These are phyloP conservation scores for Blastomyces parvus DNA, from an alignment of 2,329 filamentous ascomycete genomes.

Conservation along the genomic window DNA sequence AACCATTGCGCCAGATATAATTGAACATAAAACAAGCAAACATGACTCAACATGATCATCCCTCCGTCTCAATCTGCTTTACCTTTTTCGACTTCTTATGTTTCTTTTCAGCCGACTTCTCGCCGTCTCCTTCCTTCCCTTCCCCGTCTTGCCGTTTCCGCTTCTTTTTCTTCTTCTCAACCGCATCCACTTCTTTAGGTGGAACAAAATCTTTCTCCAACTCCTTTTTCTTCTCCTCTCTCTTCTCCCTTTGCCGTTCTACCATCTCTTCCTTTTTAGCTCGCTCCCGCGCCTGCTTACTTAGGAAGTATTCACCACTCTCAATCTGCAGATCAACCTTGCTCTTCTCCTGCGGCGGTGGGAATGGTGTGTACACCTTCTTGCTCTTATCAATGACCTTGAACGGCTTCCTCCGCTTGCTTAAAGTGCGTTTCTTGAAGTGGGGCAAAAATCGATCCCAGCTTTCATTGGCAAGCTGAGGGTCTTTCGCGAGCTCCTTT, in stretches of 20 bases:
- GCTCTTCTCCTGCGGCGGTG: slow-evolving; percentile 93
- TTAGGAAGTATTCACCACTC: slow-evolving; percentile 91
- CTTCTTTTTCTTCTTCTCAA: slow-evolving; percentile 39
- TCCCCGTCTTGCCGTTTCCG: slow-evolving; percentile 18
- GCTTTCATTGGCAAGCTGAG: slow-evolving; percentile 72
- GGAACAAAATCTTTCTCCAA: slow-evolving; percentile 78
- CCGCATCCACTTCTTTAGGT: slow-evolving; percentile 61
- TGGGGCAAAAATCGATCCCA: slow-evolving; percentile 96
- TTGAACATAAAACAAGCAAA: slow-evolving; percentile 4
- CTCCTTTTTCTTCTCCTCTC: slow-evolving; percentile 78
- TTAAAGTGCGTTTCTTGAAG: slow-evolving; percentile 89
- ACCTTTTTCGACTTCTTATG: slow-evolving; percentile 47
- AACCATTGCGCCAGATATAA: slow-evolving; percentile 8
- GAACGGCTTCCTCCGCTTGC: slow-evolving; percentile 69
- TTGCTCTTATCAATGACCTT: slow-evolving; percentile 87
- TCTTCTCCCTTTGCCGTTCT: slow-evolving; percentile 77
- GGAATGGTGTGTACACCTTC: slow-evolving; percentile 95
- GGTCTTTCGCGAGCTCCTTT: slow-evolving; percentile 81
- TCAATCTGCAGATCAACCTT: slow-evolving; percentile 98
- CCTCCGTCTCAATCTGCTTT: slow-evolving; percentile 26
- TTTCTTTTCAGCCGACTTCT: slow-evolving; percentile 43
- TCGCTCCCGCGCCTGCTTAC: slow-evolving; percentile 84
- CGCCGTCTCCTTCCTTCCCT: slow-evolving; percentile 1
- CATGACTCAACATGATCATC: slow-evolving; percentile 12
- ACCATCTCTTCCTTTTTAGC: slow-evolving; percentile 68